Base-by-base conservation (phyloP, 768 basidiomycete species). In the Xerocomus spinulosus region DNA sequence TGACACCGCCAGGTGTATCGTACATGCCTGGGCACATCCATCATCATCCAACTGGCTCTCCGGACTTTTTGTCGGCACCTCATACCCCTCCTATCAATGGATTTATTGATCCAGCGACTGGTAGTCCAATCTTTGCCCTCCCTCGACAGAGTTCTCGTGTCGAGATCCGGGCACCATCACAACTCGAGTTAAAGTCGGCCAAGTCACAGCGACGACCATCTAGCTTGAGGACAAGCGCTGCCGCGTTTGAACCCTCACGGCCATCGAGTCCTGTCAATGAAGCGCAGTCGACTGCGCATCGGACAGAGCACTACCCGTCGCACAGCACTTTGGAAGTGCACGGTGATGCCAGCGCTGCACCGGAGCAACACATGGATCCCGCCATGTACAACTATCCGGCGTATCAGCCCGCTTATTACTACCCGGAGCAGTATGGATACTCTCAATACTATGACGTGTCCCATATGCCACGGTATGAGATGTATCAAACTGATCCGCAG, bases 61-160 rank as follows among this genome's bases (percentile, higher is more conserved):
- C 84, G 13, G 84, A 85, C 59, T 83, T 81, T 70, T 63, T 78
- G 49, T 69, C 79, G 3, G 72, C 77, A 14, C 72, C 83, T 5
- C 79, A 79, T 55, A 77, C 82, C 24, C 83, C 82, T 39, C 80
- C 82, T 4, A 59, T 79, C 56, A 80, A 77, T 51, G 78, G 80
- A 28, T 85, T 81, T 61, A 68, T 85, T 45, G 83, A 87, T 61
- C 81, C 83, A 7, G 52, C 75, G 9, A 82, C 82, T 28, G 85
- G 83, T 20, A 72, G 74, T 13, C 79, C 86, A n/a, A 77, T 89
- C 20, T 89, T 90, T 62, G 74, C 83, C 4, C 80, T 85, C 59
- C 83, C 87, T 28, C 79, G 86, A 17, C 81, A 85, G 62, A 79
- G 77, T 48, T 78, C 81, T 18, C 83, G 86, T 40, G 68, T 90